Evolutionary conservation across 2,329 filamentous ascomycete genomes (phyloP), one percentile per base, ranked within the genome.

Genomic region (Fusarium xyrophilum): DNA sequence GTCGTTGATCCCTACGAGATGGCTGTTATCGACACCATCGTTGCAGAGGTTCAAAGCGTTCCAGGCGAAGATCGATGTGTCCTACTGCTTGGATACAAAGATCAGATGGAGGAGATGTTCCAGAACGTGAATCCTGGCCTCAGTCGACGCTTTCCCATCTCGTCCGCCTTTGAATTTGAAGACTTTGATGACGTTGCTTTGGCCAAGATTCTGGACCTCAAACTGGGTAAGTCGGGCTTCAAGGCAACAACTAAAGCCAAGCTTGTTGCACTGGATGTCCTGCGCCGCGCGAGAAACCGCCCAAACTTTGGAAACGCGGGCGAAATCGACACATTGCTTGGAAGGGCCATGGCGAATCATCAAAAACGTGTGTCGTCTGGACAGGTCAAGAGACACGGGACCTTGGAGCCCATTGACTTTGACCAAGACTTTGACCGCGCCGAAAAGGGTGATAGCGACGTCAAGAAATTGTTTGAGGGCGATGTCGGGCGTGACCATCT

Each of bases 241-340:
- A 75, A 75, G 1, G 84, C 85, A 0, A 89, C 86, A 0, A 77
- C 81, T 0, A 74, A 82, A 25, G 89, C 83, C 0, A 84, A 84
- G 42, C 72, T 75, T 0, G 84, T 86, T 0, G 89, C 85, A 0
- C 78, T 88, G 54, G 87, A 90, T 3, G 80, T 89, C 13, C 80
- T 94, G 0, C 76, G 78, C 3, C 82, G 88, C 3, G 84, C 85
- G 0, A 84, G 89, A 2, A 90, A 91, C 65, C 82, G 86, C 0
- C 85, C 88, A 0, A 86, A 92, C 68, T 93, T 93, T 77, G 90
- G 90, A 1, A 94, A 94, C 67, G 91, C 86, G 0, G 90, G 91
- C 0, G 90, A 92, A 60, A 84, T 94, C 0, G 88, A 93, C 46
- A 92, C 65, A 1, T 33, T 75, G 0, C 64, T 76, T 0, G 68